phyloP scores from a whole-genome alignment of 345 rosid species.

The Eucalyptus brandiana region DNA sequence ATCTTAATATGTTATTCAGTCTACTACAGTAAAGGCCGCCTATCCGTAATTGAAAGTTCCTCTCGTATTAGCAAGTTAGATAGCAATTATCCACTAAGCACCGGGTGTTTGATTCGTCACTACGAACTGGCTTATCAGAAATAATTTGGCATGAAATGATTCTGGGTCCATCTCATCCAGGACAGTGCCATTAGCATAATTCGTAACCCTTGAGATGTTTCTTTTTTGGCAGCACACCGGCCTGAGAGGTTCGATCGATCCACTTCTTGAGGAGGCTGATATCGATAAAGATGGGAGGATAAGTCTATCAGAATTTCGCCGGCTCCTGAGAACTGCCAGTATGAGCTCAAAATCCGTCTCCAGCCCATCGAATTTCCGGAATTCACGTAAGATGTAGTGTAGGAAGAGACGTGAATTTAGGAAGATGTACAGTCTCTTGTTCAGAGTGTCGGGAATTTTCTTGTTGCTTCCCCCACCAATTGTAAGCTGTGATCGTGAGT shows the following conservation, averaged over 20 bases:
- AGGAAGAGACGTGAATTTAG: background rate
- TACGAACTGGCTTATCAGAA: background rate
- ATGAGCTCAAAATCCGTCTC: constrained; percentile 13
- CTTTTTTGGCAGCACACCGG: constrained; percentile 25
- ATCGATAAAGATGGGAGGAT: constrained; percentile 43
- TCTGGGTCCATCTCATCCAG: background rate
- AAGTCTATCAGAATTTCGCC: constrained; percentile 34
- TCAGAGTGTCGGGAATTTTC: background rate
- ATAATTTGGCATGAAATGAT: background rate
- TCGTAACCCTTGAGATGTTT: background rate
- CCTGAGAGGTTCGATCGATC: constrained; percentile 33
- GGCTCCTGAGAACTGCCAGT: constrained; percentile 41
- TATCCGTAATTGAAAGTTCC: background rate
- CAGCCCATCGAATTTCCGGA: background rate
- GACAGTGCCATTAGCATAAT: background rate
- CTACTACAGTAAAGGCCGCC: background rate
- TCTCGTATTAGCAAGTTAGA: background rate
- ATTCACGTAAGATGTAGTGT: constrained; percentile 1
- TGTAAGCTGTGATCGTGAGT: background rate
- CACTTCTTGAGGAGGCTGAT: constrained; percentile 46
- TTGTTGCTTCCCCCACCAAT: background rate
- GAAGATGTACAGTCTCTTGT: background rate
- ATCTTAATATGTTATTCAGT: background rate
- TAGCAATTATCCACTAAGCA: background rate
- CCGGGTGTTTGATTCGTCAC: background rate